Base-by-base conservation (phyloP, 805 yeast species). In the Schizosaccharomyces lindneri region DNA sequence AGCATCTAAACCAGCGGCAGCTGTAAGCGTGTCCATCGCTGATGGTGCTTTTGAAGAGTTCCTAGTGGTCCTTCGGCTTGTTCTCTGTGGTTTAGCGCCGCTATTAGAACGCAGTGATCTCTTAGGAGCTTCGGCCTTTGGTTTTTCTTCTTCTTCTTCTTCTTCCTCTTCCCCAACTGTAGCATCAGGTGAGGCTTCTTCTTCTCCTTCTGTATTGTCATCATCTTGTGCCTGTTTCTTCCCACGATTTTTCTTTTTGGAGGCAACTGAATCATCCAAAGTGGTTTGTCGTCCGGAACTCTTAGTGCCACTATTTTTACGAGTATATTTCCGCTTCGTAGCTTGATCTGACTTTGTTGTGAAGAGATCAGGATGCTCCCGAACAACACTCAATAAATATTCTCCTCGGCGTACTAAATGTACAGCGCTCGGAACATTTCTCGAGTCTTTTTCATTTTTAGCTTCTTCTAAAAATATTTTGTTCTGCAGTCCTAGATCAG, bases 391-490 rank as follows among this genome's bases (percentile, higher is more conserved):
- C 32, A 90, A 78, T 67, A 93, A 75, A 67, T 89, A 90, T 70
- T 94, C 98, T 1, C 87, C 82, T 69, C 99, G 81, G 72, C 99
- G 81, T 11, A 86, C 87, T 60, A 93, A 75, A 72, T 93, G 99
- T 21, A 93, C 93, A 2, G 96, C 79, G 7, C 94, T 93, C 0
- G 98, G 97, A 3, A 84, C 48, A 68, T 41, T 67, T 6, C 64
- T 57, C 4, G 17, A 21, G 9, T 51, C 36, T 21, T 21, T 24
- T 4, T 51, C 57, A 51, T 21, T 24, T 17, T 51, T 51, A 24
- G 36, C 57, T 63, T 79, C 82, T 62, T 76, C 79, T 67, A 93
- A 75, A 68, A 81, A 93, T 65, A 93, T 73, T 74, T 87, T 93
- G 66, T 87, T 86, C 64, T 87, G 85, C 64, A 93, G 75, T 11